phyloP scores from a whole-genome alignment of 352 stramenopile genomes.

The Thraustotheca clavata region DNA sequence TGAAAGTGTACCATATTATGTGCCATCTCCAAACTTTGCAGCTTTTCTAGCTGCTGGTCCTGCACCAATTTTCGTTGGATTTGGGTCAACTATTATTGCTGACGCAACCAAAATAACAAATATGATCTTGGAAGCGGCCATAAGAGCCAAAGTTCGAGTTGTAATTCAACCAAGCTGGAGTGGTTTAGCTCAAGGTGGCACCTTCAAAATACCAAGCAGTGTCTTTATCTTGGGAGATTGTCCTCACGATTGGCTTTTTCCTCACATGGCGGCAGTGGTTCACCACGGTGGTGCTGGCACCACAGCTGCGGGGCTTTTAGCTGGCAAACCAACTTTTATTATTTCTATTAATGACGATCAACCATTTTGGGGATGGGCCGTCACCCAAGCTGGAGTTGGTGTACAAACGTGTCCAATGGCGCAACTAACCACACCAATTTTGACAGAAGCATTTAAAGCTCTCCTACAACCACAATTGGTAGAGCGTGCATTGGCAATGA shows the following conservation, averaged over 20 bases:
- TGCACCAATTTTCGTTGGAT: slow-evolving; percentile 89
- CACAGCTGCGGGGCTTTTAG: slow-evolving; percentile 82
- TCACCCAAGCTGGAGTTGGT: slow-evolving; percentile 69
- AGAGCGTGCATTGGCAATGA: slow-evolving; percentile 38
- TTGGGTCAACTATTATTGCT: slow-evolving; percentile 89
- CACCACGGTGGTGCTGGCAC: slow-evolving; percentile 77
- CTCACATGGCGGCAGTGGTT: slow-evolving; percentile 79
- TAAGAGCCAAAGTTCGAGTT: slow-evolving; percentile 54
- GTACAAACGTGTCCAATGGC: slow-evolving; percentile 76
- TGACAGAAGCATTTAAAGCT: slow-evolving; percentile 65
- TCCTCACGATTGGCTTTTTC: slow-evolving; percentile 89
- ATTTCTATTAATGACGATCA: slow-evolving; percentile 94
- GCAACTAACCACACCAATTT: slow-evolving; percentile 71
- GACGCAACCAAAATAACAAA: slow-evolving; percentile 54
- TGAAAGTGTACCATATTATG: slow-evolving; percentile 26
- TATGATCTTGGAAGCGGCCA: slow-evolving; percentile 82
- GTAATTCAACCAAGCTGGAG: slow-evolving; percentile 88
- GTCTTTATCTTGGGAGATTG: slow-evolving; percentile 60
- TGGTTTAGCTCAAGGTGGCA: slow-evolving; percentile 37
- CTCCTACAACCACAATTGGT: slow-evolving; percentile 46
- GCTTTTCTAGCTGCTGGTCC: slow-evolving; percentile 51
- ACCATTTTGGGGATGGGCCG: slow-evolving; percentile 88
- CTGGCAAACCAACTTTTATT: slow-evolving; percentile 89
- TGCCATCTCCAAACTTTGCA: slow-evolving; percentile 39
- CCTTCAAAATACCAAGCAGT: slow-evolving; percentile 35